Conservation (phyloP, 495 filamentous ascomycete genomes). For the Copromyces sp. region DNA sequence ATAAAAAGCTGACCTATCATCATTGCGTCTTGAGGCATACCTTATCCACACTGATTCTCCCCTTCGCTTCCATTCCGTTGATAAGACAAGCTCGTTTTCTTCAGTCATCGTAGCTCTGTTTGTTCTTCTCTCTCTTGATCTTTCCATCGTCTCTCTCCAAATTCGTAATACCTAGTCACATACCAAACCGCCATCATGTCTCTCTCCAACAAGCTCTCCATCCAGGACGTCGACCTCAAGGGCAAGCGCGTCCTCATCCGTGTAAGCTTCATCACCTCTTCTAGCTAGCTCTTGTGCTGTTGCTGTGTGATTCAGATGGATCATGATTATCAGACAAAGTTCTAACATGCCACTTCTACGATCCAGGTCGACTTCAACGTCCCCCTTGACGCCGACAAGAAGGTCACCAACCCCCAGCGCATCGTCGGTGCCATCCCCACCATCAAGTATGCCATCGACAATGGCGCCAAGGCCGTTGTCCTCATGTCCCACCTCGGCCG, state of each 20-base stretch:
- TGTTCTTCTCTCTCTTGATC: not conserved
- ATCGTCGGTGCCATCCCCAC: conserved; percentile 95
- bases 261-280: conserved; percentile 43
- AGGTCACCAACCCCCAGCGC: conserved; percentile 96
- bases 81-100: not conserved
- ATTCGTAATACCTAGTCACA: not conserved
- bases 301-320: not conserved
- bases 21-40: not conserved
- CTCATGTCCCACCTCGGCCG: conserved; percentile 99
- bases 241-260: conserved; percentile 96
- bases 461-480: conserved; percentile 89
- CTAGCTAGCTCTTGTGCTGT: not conserved
- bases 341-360: conserved; percentile 9
- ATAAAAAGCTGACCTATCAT: not conserved
- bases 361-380: conserved; percentile 98
- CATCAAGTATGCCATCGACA: conserved; percentile 93
- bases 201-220: conserved; percentile 95
- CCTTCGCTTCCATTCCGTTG: not conserved
- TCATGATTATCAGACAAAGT: not conserved
- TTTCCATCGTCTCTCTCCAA: not conserved
- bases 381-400: conserved; percentile 78
- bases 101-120: not conserved
- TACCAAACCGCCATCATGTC: conserved; percentile 57
- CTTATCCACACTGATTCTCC: not conserved
- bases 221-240: conserved; percentile 92